Evolutionary conservation across 2,329 filamentous ascomycete species (phyloP), one percentile per base, ranked within the genome.

Genomic region (Lecanicillium sp.): DNA sequence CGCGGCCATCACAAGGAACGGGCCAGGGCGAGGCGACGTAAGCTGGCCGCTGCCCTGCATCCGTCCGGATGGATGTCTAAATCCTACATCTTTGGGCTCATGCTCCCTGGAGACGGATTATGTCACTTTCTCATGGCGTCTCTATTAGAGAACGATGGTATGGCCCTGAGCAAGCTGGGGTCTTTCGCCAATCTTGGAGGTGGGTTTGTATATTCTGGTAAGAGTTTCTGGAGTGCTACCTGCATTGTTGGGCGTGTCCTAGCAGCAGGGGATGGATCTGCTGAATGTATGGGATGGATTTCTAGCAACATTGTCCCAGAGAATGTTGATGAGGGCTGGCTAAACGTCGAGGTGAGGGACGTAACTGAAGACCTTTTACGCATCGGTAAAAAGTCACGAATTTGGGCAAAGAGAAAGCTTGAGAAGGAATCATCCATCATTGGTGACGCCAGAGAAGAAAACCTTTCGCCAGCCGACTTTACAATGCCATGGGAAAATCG

Each of bases 261-360:
- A 25, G 78, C 78, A 20, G 78, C 77, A 19, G 73, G 75, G 7
- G 70, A 70, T 38, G 77, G 76, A 3, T 71, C 77, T 13, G 70
- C 70, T 0, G 78, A 83, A 51, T 78, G 78, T 51, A 77, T 83
- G 75, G 78, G 78, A 37, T 81, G 79, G 79, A 65, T 83, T 38
- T 80, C 76, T 9, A 78, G 72, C 20, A 71, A 78, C 38, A 65
- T 81, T 14, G 50, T 68, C 2, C 78, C 78, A 0, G 53, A 63
- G 11, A 70, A 67, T 0, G 49, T 71, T 13, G 59, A 57, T 6
- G 70, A 78, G 33, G 74, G 75, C 9, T 80, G 77, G 74, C 56
- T 79, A 14, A 71, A 75, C 41, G 67, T 81, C 33, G 68, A 75
- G 16, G 69, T 70, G 12, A 68, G 75, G 37, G 64, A 73, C 37